Conservation (phyloP, 345 rosid species). For the Geranium brycei region DNA sequence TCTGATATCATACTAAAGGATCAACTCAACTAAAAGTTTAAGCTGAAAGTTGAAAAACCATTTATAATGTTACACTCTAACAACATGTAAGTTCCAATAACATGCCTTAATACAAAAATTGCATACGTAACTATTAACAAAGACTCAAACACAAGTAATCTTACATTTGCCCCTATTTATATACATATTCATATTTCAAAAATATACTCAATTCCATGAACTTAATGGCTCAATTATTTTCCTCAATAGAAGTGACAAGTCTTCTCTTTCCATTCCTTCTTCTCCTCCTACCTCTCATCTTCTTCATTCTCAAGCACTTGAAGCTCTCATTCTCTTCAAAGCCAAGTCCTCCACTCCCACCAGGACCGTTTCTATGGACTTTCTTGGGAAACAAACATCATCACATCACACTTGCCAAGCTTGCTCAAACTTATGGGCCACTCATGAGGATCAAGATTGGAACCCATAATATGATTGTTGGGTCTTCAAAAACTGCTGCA, state of each 20-base stretch:
- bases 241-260: not conserved
- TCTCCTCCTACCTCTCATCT: slow-evolving; percentile 11
- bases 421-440: slow-evolving; percentile 19
- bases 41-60: too few species aligned
- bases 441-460: slow-evolving; percentile 22
- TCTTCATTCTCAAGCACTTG: slow-evolving; percentile 12
- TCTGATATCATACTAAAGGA: too few species aligned
- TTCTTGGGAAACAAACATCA: slow-evolving; percentile 25
- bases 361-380: slow-evolving; percentile 26
- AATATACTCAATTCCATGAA: too few species aligned
- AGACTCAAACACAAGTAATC: too few species aligned
- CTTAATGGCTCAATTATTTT: too few species aligned
- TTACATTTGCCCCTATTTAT: too few species aligned
- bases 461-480: slow-evolving; percentile 20
- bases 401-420: slow-evolving; percentile 7
- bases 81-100: too few species aligned
- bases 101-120: too few species aligned
- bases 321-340: slow-evolving; percentile 1
- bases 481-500: slow-evolving; percentile 22
- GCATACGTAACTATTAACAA: too few species aligned
- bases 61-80: too few species aligned
- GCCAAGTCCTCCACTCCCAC: slow-evolving; percentile 13
- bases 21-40: too few species aligned
- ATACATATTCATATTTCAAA: too few species aligned
- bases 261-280: slow-evolving; percentile 11